These are phyloP conservation scores for Acrodontium crateriforme DNA, from an alignment of 2,329 filamentous ascomycete species.

Conservation along the genomic window DNA sequence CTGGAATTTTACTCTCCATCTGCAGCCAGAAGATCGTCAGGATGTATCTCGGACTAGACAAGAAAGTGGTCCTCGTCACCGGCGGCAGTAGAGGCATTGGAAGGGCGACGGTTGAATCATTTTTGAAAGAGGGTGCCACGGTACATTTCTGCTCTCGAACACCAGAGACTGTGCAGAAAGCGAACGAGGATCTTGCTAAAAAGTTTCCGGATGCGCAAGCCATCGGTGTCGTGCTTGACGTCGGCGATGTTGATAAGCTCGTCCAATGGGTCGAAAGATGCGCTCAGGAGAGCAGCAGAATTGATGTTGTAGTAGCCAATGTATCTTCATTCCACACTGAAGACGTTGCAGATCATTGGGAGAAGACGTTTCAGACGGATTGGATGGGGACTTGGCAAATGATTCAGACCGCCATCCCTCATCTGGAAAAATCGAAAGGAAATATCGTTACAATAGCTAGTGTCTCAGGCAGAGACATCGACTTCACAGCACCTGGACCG, in stretches of 20 bases:
- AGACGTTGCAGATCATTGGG: conserved; percentile 13
- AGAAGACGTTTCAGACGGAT: conserved; percentile 21
- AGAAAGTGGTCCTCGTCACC: conserved; percentile 1
- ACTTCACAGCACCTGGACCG: conserved; percentile 25
- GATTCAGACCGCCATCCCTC: conserved; percentile 19
- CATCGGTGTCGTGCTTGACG: conserved; percentile 14
- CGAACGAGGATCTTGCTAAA: conserved; percentile 7
- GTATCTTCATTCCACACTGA: conserved; percentile 19
- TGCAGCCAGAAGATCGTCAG: background rate
- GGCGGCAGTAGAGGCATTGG: conserved; percentile 19
- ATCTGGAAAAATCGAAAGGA: conserved; percentile 22
- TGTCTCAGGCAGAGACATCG: conserved; percentile 24
- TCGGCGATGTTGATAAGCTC: conserved; percentile 10
- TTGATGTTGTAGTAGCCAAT: conserved; percentile 20
- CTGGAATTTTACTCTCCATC: too few relatives aligned
- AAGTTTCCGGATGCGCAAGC: conserved; percentile 11
- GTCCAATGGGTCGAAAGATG: conserved; percentile 11
- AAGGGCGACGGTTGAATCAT: conserved; percentile 19
- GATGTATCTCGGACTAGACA: background rate
- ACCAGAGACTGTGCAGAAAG: conserved; percentile 9
- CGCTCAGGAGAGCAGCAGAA: conserved; percentile 10
- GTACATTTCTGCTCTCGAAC: conserved; percentile 21
- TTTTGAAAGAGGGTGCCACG: conserved; percentile 18
- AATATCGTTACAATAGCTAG: conserved; percentile 24
- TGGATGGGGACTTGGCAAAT: conserved; percentile 22